Evolutionary conservation across 257 asterid genomes (phyloP).

Genomic region (Solanum virginianum): DNA sequence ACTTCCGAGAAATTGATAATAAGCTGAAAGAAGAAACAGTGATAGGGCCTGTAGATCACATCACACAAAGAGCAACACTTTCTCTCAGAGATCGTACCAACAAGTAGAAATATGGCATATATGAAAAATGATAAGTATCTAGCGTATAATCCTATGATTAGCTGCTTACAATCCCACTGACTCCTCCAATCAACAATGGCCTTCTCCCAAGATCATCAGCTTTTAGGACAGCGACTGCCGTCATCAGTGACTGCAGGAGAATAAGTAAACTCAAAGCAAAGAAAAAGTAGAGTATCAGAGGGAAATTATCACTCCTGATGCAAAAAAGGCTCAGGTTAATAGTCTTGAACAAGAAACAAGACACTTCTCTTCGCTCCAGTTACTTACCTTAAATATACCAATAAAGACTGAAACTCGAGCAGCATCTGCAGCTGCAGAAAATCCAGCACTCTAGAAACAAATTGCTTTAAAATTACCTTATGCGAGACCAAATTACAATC

Average conservation of each 20-base stretch:
- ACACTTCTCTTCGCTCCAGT: background rate
- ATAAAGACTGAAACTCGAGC: constrained; percentile 77
- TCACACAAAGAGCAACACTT: background rate
- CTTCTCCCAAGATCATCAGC: constrained; percentile 95
- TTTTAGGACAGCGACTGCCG: constrained; percentile 89
- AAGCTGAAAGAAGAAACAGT: constrained; percentile 84
- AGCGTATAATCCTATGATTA: background rate
- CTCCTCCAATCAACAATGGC: constrained; percentile 84
- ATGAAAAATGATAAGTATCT: background rate
- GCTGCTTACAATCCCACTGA: constrained; percentile 75
- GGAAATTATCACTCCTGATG: background rate
- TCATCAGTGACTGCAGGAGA: constrained; percentile 64
- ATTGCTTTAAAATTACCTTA: background rate
- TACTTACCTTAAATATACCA: constrained; percentile 81
- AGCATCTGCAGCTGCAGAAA: constrained; percentile 96
- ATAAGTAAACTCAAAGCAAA: background rate
- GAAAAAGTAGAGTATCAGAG: background rate
- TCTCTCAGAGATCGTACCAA: background rate
- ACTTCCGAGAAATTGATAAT: constrained; percentile 78
- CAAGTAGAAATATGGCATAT: background rate
- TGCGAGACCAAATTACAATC: background rate
- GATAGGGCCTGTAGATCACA: constrained; percentile 55
- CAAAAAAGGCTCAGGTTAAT: background rate
- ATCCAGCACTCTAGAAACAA: constrained; percentile 72
- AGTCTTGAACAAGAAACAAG: background rate